phyloP scores from a whole-genome alignment of 257 asterid species.

The Nicotiana tabacum region DNA sequence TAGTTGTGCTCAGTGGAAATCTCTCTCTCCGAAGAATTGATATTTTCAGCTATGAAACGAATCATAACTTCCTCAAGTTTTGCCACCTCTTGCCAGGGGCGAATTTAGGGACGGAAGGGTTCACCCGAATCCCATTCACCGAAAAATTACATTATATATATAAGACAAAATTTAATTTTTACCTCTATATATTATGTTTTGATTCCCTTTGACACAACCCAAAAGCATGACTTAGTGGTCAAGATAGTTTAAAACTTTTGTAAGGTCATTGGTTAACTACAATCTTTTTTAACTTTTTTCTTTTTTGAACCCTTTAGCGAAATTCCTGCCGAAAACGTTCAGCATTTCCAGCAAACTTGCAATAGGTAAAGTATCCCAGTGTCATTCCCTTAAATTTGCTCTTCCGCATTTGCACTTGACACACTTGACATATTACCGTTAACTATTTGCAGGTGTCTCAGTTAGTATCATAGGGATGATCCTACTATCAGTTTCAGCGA shows the following conservation, averaged over 20 bases:
- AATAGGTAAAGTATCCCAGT: neutral
- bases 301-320: too few relatives aligned
- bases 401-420: neutral
- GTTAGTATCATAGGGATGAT: constrained; percentile 7
- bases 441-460: constrained; percentile 26
- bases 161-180: too few relatives aligned
- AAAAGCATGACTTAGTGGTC: too few relatives aligned
- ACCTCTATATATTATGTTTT: too few relatives aligned
- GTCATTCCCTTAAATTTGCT: constrained; percentile 7
- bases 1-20: neutral
- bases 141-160: too few relatives aligned
- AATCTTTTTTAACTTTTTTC: too few relatives aligned
- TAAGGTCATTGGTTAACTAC: too few relatives aligned
- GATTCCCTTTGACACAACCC: too few relatives aligned
- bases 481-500: neutral
- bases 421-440: neutral
- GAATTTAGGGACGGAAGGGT: too few relatives aligned
- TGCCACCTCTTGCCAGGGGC: neutral
- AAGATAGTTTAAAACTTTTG: too few relatives aligned
- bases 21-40: neutral
- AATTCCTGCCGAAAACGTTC: neutral
- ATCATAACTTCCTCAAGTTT: neutral
- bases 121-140: too few relatives aligned
- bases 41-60: neutral
- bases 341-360: neutral